phyloP scores from a whole-genome alignment of 768 basidiomycete genomes.

The Punctularia strigosozonata region DNA sequence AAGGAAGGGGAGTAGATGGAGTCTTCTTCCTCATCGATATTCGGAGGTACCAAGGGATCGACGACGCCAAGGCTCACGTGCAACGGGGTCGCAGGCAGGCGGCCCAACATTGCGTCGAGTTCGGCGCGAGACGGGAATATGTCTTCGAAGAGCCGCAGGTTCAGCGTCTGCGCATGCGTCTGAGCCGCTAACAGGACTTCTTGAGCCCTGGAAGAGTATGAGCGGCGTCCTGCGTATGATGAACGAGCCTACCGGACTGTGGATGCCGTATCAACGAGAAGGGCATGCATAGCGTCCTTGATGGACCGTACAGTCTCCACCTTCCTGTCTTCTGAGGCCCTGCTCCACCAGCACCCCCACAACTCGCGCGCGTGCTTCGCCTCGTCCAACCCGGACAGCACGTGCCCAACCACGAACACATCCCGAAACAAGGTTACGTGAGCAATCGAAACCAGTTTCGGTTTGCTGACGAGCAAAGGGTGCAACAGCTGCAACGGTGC shows the following conservation, averaged over 20 bases:
- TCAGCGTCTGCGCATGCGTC: neutral
- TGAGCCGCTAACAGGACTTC: constrained; percentile 9
- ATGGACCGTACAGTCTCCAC: constrained; percentile 21
- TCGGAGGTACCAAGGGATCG: constrained; percentile 47
- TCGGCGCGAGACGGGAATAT: constrained; percentile 38
- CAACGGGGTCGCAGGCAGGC: constrained; percentile 33
- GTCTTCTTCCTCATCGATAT: too few relatives aligned
- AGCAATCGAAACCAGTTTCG: too few relatives aligned
- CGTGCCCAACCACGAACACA: constrained; percentile 35
- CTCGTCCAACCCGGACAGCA: constrained; percentile 22
- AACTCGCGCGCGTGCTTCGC: constrained; percentile 13
- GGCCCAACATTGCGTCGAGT: constrained; percentile 24
- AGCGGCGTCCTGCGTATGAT: neutral
- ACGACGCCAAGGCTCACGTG: constrained; percentile 47
- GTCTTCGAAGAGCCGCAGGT: constrained; percentile 30
- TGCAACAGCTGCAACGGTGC: too few relatives aligned
- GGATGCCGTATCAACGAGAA: constrained; percentile 26
- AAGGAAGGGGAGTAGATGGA: too few relatives aligned
- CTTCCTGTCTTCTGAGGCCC: constrained; percentile 12
- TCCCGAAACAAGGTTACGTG: constrained; percentile 22
- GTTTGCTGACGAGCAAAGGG: too few relatives aligned
- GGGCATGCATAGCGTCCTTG: constrained; percentile 27
- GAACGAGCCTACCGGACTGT: neutral
- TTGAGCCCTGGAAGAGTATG: constrained; percentile 11
- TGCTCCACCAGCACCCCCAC: constrained; percentile 19